phyloP scores from a whole-genome alignment of 805 yeast genomes.

The Blastobotrys terrestris region DNA sequence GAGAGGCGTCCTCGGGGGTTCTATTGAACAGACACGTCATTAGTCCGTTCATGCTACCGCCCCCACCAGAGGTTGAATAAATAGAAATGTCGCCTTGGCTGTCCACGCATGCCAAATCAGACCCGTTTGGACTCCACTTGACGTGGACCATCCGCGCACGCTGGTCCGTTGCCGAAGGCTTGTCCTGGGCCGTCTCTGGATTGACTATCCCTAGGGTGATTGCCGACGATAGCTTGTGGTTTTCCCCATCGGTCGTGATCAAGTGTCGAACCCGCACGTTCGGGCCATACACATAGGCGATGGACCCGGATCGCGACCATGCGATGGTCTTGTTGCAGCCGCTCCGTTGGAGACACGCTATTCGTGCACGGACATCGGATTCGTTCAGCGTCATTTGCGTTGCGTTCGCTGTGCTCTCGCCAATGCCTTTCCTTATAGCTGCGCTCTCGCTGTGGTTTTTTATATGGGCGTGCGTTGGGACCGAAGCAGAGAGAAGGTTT shows the following conservation, averaged over 20 bases:
- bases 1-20: neutral
- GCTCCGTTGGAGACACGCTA: neutral
- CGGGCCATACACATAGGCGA: neutral
- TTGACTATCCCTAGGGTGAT: constrained; percentile 29
- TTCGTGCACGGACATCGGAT: neutral
- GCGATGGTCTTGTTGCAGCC: neutral
- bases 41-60: constrained; percentile 18
- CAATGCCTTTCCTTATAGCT: too few relatives aligned
- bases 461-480: neutral
- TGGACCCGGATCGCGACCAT: neutral
- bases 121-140: constrained; percentile 70
- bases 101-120: constrained; percentile 76
- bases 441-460: neutral
- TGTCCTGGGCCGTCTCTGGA: constrained; percentile 71
- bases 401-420: too few relatives aligned
- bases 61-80: constrained; percentile 21
- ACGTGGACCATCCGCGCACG: constrained; percentile 18
- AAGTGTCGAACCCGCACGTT: neutral
- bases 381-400: neutral
- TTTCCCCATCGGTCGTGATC: neutral
- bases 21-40: constrained; percentile 9
- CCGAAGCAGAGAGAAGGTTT: too few relatives aligned
- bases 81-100: constrained; percentile 31
- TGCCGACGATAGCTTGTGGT: neutral
- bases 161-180: constrained; percentile 48